Percentiles rank a stretch among this genome's conserved stretches.
Conservation (phyloP, 768 basidiomycete species). For the Xerocomellus intermedius region DNA sequence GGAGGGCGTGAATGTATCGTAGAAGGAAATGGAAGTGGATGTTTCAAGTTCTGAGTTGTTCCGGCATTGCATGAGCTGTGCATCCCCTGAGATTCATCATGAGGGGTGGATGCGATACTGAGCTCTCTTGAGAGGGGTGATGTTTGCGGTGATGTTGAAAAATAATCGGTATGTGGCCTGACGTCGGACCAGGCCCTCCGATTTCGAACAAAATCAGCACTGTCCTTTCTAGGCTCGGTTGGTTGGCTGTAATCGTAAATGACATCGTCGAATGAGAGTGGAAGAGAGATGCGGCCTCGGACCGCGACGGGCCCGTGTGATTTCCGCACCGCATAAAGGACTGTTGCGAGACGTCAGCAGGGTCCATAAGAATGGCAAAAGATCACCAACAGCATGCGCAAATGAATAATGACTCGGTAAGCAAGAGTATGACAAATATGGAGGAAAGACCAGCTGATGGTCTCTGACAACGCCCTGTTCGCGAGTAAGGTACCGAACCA, state of each 20-base stretch:
- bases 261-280: conserved; percentile 44
- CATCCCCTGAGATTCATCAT: neutral
- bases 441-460: conserved; percentile 32
- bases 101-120: conserved; percentile 3
- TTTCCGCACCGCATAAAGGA: conserved; percentile 55
- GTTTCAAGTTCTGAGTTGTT: neutral
- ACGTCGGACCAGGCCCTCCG: conserved; percentile 49
- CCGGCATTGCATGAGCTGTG: neutral
- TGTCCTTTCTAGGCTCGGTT: conserved; percentile 4
- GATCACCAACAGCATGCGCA: conserved; percentile 54
- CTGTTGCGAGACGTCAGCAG: conserved; percentile 32
- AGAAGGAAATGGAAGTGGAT: conserved; percentile 5
- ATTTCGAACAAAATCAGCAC: conserved; percentile 5
- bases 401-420: conserved; percentile 56
- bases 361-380: neutral
- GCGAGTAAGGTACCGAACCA: neutral
- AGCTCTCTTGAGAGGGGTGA: conserved; percentile 2
- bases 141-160: neutral
- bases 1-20: neutral
- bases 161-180: neutral
- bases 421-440: conserved; percentile 47
- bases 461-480: conserved; percentile 49
- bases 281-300: conserved; percentile 55
- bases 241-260: conserved; percentile 11
- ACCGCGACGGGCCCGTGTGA: conserved; percentile 48